Percentiles rank a stretch among this genome's conserved stretches.
Conservation (phyloP, 352 stramenopile species). For the Phytophthora quininea region DNA sequence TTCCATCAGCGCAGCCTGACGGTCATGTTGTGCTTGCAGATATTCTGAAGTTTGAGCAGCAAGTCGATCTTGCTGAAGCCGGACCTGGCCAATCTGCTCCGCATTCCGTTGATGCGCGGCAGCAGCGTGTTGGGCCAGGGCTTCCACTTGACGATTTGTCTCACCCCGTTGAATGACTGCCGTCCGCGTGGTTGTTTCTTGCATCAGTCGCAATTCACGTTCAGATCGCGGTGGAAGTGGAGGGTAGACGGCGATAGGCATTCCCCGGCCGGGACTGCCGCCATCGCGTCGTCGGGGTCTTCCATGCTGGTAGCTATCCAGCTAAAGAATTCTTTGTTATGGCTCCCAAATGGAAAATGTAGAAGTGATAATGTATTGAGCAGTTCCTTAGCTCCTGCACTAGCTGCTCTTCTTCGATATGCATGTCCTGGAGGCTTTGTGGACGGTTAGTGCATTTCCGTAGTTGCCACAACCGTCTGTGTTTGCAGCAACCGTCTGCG, state of each 20-base stretch:
- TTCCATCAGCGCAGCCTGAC: neutral
- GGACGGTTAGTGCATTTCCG: too few species aligned
- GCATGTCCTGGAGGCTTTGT: too few species aligned
- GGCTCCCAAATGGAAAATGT: neutral
- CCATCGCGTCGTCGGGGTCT: neutral
- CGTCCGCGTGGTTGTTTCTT: neutral
- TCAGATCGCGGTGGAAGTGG: neutral
- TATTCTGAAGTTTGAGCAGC: neutral
- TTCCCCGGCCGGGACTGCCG: neutral
- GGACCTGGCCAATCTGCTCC: neutral
- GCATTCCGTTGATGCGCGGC: neutral
- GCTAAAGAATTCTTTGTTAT: conserved; percentile 1
- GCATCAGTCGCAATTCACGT: neutral
- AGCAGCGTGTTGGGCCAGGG: neutral
- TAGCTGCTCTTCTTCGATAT: too few species aligned
- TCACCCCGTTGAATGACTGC: neutral
- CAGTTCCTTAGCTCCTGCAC: neutral
- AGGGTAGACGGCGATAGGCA: neutral
- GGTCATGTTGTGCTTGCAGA: neutral
- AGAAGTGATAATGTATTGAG: neutral
- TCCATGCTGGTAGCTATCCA: neutral
- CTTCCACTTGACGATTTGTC: neutral
- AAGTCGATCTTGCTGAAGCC: neutral
- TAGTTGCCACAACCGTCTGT: too few species aligned
- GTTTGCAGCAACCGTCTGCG: too few species aligned